Percentiles rank a stretch among this genome's conserved stretches.
phyloP scores from a whole-genome alignment of 352 stramenopile genomes.

The Phytophthora citrophthora region DNA sequence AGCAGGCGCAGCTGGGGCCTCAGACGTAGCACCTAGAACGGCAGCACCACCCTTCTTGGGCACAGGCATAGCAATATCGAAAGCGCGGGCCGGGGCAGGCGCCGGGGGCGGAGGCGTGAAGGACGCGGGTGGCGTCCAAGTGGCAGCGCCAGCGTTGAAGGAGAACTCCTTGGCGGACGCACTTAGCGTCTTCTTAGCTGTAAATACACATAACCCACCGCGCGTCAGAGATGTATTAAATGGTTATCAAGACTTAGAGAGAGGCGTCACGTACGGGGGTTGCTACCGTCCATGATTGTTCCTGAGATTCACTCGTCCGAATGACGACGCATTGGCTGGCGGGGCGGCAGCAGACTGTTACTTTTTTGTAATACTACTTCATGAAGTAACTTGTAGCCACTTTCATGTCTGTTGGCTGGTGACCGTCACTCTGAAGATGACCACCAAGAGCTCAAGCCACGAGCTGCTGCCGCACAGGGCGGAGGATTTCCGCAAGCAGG shows the following conservation, averaged over 20 bases:
- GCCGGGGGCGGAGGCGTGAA: slow-evolving; percentile 54
- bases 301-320: slow-evolving; percentile 8
- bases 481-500: slow-evolving; percentile 70
- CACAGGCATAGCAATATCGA: slow-evolving; percentile 76
- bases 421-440: slow-evolving; percentile 15
- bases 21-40: slow-evolving; percentile 30
- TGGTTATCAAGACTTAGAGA: too few relatives aligned
- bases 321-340: slow-evolving; percentile 10
- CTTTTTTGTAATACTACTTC: slow-evolving; percentile 1
- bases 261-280: slow-evolving; percentile 40
- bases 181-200: slow-evolving; percentile 75
- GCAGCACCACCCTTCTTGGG: slow-evolving; percentile 73
- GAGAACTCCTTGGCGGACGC: slow-evolving; percentile 72
- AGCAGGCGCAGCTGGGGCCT: slow-evolving; percentile 6
- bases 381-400: slow-evolving; percentile 13
- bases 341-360: too few relatives aligned
- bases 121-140: slow-evolving; percentile 62
- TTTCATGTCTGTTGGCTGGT: slow-evolving; percentile 2
- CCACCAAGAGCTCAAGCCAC: slow-evolving; percentile 10
- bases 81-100: slow-evolving; percentile 40
- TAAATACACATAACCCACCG: not conserved
- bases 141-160: slow-evolving; percentile 74
- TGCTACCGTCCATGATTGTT: slow-evolving; percentile 42
- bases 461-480: slow-evolving; percentile 56
- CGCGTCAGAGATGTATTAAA: not conserved